Evolutionary conservation across 2,329 filamentous ascomycete species (phyloP).

Genomic region (Xylaria sp.): DNA sequence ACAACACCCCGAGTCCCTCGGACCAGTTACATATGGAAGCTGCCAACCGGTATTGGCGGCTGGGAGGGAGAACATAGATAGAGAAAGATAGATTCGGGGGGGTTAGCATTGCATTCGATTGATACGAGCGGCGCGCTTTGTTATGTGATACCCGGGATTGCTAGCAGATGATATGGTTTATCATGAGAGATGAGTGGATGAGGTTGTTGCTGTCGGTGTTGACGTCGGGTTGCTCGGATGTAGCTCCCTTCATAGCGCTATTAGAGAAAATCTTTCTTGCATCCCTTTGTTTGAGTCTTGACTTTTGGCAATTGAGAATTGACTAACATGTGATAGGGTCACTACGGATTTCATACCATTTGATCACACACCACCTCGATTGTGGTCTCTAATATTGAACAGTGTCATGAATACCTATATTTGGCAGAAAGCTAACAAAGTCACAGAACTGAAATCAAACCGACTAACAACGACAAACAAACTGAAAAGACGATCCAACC

Average conservation of each 20-base stretch:
- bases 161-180: background rate
- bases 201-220: background rate
- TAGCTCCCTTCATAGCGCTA: background rate
- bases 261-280: background rate
- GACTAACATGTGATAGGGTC: no score
- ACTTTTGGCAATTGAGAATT: no score
- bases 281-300: no score
- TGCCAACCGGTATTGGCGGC: slow-evolving; percentile 22
- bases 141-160: slow-evolving; percentile 8
- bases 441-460: no score
- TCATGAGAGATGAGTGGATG: background rate
- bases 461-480: no score
- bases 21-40: slow-evolving; percentile 30
- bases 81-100: background rate
- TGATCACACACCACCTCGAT: no score
- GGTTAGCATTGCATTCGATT: background rate
- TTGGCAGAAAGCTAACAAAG: no score
- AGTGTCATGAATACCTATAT: no score
- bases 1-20: slow-evolving; percentile 31
- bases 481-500: no score
- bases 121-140: slow-evolving; percentile 4
- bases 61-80: slow-evolving; percentile 9
- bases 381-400: no score
- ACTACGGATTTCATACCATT: no score
- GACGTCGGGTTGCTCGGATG: background rate